Base-by-base conservation (phyloP, 208 protist species). In the Strigomonas galati region DNA sequence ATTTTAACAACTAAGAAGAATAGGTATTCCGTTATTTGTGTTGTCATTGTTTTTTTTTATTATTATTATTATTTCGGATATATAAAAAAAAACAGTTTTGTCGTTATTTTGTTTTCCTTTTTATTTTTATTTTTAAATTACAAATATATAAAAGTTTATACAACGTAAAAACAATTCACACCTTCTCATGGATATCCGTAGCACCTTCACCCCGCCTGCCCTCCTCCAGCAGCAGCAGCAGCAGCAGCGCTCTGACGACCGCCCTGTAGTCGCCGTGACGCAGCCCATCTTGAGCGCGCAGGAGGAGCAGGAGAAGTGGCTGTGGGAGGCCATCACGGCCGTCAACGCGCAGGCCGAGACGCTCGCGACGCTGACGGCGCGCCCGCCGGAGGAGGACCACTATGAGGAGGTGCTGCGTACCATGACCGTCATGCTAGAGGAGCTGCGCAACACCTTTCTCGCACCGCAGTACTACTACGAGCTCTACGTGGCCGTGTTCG, bases 391-490 rank as follows among this genome's bases (percentile, higher is more conserved):
- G 40, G 51, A 66, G 57, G 24, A 53, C 30, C 21, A 61, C 64
- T 5, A 69, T 46, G 56, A 35, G 40, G 23, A 62, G 24, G 15
- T 62, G 27, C 26, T 62, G 24, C 56, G 30, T 46, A 84, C 90
- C 64, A 78, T 89, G 2, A 78, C 84, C 2, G 79, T 84, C 43
- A 97, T 99, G 88, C 83, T 99, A 15, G 80, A 75, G 17, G 98
- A 99, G 81, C 86, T 99, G 9, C 81, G 97, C 62, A 99, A 95
- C 0, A 85, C 79, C 23, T 21, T 93, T 17, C 85, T 99, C 5
- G 84, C 94, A 15, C 98, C 98, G 43, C 98, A 99, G 70, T 89
- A 93, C 68, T 99, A 99, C 81, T 99, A 99, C 78, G 94, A 98
- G 64, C 87, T 99, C 0, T 99, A 98, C 78, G 92, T 98, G 71